Percentiles rank a stretch among this genome's conserved stretches.
Conservation (phyloP, 805 yeast species). For the Ogataea salicorniae region DNA sequence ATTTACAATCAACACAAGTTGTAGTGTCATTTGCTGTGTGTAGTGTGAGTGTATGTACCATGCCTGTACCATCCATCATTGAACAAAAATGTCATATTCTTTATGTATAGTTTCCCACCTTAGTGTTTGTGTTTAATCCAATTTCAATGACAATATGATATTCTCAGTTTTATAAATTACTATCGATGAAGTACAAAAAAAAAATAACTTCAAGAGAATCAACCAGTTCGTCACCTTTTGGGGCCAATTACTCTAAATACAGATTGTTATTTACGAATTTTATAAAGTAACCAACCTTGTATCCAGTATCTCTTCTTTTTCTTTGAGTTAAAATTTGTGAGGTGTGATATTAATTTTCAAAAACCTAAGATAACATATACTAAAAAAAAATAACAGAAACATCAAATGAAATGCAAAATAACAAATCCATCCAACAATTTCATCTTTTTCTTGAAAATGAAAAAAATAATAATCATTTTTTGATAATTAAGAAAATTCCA, state of each 20-base stretch:
- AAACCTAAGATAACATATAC: slow-evolving; percentile 1
- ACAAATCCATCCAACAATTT: not conserved
- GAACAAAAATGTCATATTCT: not conserved
- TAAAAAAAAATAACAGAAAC: not conserved
- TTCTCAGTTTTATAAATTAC: too few species aligned
- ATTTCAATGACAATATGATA: too few species aligned
- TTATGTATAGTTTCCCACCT: not conserved
- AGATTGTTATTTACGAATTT: not conserved
- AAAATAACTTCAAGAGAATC: too few species aligned
- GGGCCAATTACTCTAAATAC: not conserved
- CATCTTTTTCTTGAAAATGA: not conserved
- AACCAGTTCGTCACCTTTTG: too few species aligned
- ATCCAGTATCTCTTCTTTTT: not conserved
- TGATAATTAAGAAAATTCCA: not conserved
- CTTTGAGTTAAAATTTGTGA: not conserved
- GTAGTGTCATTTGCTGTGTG: not conserved
- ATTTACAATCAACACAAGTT: slow-evolving; percentile 12
- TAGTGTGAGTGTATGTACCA: not conserved
- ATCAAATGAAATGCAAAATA: not conserved
- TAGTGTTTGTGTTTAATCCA: too few species aligned
- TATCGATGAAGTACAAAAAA: too few species aligned
- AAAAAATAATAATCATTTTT: not conserved
- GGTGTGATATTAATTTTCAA: slow-evolving; percentile 1
- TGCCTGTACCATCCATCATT: not conserved
- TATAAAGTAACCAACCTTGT: not conserved